Percentiles rank a stretch among this genome's conserved stretches.
These are phyloP conservation scores for Suillus weaverae DNA, from an alignment of 768 basidiomycete genomes.

Conservation along the genomic window DNA sequence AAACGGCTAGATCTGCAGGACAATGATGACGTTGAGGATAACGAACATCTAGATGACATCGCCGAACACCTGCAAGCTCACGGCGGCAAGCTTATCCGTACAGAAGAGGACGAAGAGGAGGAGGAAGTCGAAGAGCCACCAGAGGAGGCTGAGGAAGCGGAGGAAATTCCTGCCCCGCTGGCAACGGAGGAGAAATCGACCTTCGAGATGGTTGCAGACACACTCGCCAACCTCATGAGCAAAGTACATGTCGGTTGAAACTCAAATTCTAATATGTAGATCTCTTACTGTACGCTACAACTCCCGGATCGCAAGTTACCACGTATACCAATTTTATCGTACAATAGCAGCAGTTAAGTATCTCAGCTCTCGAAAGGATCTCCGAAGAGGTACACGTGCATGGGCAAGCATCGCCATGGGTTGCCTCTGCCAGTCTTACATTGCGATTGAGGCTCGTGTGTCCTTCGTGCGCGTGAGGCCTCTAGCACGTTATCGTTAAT, in stretches of 20 bases:
- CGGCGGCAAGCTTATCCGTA: conserved; percentile 63
- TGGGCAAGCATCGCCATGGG: too few relatives aligned
- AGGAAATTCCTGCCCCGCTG: conserved; percentile 21
- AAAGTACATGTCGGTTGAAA: conserved; percentile 54
- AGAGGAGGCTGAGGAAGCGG: conserved; percentile 30
- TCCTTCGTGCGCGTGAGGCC: too few relatives aligned
- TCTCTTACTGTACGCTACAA: conserved; percentile 8
- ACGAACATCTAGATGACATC: conserved; percentile 58
- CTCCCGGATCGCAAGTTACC: not conserved
- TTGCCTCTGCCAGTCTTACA: too few relatives aligned
- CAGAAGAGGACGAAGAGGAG: conserved; percentile 83
- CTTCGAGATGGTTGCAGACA: conserved; percentile 44
- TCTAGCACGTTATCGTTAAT: too few relatives aligned
- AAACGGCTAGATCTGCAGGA: conserved; percentile 83
- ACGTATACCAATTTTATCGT: conserved; percentile 26
- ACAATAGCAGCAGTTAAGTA: conserved; percentile 11
- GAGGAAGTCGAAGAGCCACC: conserved; percentile 43
- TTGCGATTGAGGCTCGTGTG: too few relatives aligned
- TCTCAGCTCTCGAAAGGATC: conserved; percentile 55
- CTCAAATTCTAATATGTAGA: conserved; percentile 2
- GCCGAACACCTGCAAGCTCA: conserved; percentile 56
- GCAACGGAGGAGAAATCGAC: conserved; percentile 22
- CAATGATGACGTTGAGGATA: conserved; percentile 84
- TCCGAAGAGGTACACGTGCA: too few relatives aligned
- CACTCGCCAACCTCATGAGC: conserved; percentile 64